Evolutionary conservation across 1,284 basidiomycete species (phyloP).

Genomic region (Crepidotus sp.): DNA sequence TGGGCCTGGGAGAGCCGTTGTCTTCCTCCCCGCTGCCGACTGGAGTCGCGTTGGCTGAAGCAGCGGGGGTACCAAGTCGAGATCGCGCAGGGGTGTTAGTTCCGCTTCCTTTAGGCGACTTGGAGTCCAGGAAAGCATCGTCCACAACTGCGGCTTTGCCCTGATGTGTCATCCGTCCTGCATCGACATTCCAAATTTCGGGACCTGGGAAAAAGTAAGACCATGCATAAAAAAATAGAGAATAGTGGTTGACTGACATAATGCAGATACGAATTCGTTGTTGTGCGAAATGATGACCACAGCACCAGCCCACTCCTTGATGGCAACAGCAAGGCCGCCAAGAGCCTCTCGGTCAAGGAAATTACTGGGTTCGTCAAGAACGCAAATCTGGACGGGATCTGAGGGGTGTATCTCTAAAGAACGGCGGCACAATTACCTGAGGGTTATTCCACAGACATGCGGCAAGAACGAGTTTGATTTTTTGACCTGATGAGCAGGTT

Average conservation of each 20-base stretch:
- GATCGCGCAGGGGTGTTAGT: constrained; percentile 60
- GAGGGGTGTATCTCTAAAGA: constrained; percentile 3
- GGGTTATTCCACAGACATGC: constrained; percentile 95
- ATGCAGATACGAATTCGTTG: constrained; percentile 80
- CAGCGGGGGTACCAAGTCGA: constrained; percentile 53
- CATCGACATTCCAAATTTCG: constrained; percentile 78
- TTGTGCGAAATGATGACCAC: constrained; percentile 98
- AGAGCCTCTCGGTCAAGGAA: constrained; percentile 89
- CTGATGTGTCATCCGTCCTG: constrained; percentile 75
- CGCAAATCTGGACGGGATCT: constrained; percentile 42
- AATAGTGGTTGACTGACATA: constrained; percentile 49
- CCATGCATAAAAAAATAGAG: constrained; percentile 11
- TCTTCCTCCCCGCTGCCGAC: constrained; percentile 67
- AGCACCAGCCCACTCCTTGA: constrained; percentile 93
- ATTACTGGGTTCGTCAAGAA: constrained; percentile 95
- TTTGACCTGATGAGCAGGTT: constrained; percentile 8
- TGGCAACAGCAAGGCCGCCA: constrained; percentile 91
- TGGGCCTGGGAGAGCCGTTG: constrained; percentile 32
- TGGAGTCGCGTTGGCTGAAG: constrained; percentile 57
- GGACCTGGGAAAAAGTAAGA: constrained; percentile 40
- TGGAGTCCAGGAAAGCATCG: constrained; percentile 56
- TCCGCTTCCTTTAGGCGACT: constrained; percentile 62
- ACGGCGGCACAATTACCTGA: constrained; percentile 45
- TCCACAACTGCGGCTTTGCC: constrained; percentile 83
- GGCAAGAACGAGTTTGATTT: constrained; percentile 10